A percentile compares a stretch with the other conserved stretches of the same genome.
Evolutionary conservation across 2,329 filamentous ascomycete species (phyloP).

Genomic region (Zopfia rhizophila): DNA sequence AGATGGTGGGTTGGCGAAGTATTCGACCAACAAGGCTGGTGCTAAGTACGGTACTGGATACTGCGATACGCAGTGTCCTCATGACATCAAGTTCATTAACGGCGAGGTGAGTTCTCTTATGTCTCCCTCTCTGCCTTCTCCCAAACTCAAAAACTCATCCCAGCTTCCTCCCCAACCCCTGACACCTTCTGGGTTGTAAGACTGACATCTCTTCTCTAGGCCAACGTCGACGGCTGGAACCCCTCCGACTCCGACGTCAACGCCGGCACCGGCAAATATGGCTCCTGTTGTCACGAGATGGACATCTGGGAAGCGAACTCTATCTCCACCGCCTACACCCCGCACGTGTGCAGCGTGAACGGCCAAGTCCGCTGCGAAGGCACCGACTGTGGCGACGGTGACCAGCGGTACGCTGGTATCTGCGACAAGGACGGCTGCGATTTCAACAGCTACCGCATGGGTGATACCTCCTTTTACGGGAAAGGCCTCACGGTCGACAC

Average conservation of each 20-base stretch:
- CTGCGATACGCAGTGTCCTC: slow-evolving; percentile 51
- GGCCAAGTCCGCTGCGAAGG: slow-evolving; percentile 63
- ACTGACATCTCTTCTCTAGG: slow-evolving; percentile 44
- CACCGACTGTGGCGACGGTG: slow-evolving; percentile 53
- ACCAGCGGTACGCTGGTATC: slow-evolving; percentile 65
- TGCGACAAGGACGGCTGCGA: slow-evolving; percentile 75
- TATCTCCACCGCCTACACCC: slow-evolving; percentile 69
- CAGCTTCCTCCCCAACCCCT: not conserved
- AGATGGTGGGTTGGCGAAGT: slow-evolving; percentile 65
- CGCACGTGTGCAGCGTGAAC: slow-evolving; percentile 66
- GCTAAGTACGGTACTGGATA: slow-evolving; percentile 68
- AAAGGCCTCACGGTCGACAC: slow-evolving; percentile 56
- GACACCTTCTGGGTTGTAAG: not conserved
- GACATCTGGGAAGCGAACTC: slow-evolving; percentile 75
- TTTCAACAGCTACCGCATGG: slow-evolving; percentile 74
- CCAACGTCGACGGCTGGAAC: slow-evolving; percentile 63
- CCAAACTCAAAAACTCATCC: no score
- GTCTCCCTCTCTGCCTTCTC: not conserved
- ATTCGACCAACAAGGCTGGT: slow-evolving; percentile 55
- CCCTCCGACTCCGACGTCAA: slow-evolving; percentile 62
- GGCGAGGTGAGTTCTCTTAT: slow-evolving; percentile 51
- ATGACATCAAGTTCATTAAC: slow-evolving; percentile 59
- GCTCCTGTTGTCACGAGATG: slow-evolving; percentile 73
- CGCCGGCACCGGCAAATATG: slow-evolving; percentile 61
- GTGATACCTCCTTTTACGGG: slow-evolving; percentile 69